Conservation (phyloP, 305 asterid species). For the Fraxinus xanthoxyloides region DNA sequence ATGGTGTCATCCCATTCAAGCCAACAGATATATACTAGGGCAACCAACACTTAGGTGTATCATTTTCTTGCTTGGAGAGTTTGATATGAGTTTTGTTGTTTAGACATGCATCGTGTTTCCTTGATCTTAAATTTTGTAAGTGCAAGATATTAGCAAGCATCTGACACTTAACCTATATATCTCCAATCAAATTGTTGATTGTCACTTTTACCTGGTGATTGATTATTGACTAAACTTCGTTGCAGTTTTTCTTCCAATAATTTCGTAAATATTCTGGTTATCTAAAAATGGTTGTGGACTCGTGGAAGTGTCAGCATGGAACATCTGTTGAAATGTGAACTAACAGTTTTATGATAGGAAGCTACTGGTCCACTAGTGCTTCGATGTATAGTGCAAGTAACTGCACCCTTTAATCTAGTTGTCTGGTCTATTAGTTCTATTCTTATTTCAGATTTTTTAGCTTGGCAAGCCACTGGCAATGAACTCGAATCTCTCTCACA, state of each 20-base stretch:
- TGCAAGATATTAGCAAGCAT: conserved; percentile 6
- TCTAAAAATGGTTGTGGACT: neutral
- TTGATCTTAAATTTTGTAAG: neutral
- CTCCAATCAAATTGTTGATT: neutral
- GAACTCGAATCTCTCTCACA: neutral
- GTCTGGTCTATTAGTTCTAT: neutral
- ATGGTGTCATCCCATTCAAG: conserved; percentile 55
- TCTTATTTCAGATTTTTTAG: neutral
- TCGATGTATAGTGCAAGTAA: neutral
- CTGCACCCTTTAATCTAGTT: neutral
- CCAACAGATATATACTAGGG: conserved; percentile 65
- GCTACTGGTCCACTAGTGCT: neutral
- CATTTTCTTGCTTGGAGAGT: neutral
- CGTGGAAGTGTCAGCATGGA: neutral
- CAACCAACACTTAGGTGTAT: conserved; percentile 41
- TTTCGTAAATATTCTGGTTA: neutral
- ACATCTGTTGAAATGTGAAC: neutral
- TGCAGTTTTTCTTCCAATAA: neutral
- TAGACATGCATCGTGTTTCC: conserved; percentile 1
- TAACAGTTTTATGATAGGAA: neutral
- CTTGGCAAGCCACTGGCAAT: neutral
- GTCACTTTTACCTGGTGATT: neutral
- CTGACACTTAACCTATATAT: neutral
- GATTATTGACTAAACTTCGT: neutral
- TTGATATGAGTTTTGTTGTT: conserved; percentile 16